Evolutionary conservation across 2,329 filamentous ascomycete genomes (phyloP), one percentile per base, ranked within the genome.

Genomic region (Phoma sp.): DNA sequence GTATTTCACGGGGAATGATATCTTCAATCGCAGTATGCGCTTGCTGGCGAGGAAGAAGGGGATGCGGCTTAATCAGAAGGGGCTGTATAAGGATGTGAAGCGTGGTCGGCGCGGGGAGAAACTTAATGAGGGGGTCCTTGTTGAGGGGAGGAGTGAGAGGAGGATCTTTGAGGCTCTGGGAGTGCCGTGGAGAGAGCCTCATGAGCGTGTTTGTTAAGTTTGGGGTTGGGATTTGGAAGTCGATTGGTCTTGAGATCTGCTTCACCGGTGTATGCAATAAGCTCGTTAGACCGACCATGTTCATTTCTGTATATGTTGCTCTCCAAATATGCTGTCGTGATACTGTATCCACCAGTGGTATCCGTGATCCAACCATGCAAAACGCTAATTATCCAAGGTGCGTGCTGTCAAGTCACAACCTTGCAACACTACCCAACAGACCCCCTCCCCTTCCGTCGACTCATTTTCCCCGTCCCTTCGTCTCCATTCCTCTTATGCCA

Each of bases 1-100:
- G n/a, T 97, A 97, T 71, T 98, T 97, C 69, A 97, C 94, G 0
- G 94, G 94, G 1, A 95, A 97, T 64, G 93, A 96, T 71, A 89
- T 96, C 31, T 97, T 97, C 78, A 97, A 97, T 73, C 82, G 93
- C 15, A 96, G 91, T 69, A 85, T 97, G 73, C 80, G 94, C 60
- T 76, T 96, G 15, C 74, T 97, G 60, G 92, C 92, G 13, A 85
- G 86, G 35, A 92, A 86, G 75, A 95, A 91, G 76, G 85, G 86
- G 0, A 92, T 96, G 91, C 79, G 90, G 45, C 72, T 98, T 50
- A 97, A 96, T 64, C 93, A 97, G 75, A 81, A 84, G 27, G 94
- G 92, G 0, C 73, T 98, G 51, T 96, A 88, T 66, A 84, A 81
- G 64, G 84, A 91, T 72, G 87, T 91, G 1, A 79, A 90, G 72